Base-by-base conservation (phyloP, 306 rosid species). In the Lathyrus sativus region DNA sequence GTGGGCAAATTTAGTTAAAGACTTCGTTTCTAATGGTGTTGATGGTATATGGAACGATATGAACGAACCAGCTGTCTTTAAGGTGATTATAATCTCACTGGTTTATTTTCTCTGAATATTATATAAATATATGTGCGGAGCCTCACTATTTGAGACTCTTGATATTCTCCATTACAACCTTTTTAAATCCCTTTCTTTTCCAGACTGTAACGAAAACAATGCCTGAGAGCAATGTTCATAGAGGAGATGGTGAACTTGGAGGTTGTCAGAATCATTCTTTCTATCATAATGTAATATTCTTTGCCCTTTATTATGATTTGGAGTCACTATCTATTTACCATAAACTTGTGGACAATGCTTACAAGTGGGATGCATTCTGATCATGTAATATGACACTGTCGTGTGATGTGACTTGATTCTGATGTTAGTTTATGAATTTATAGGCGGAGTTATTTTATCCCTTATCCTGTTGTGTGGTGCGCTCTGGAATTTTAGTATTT, bases 41-140 rank as follows among this genome's bases (percentile, higher is more conserved):
- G 96, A 92, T 69, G 98, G 98, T 70, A 92, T 92, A 80, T 92
- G 98, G 98, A 92, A 92, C 77, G 98, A 92, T 81, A 92, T 92
- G 98, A 92, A 92, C 62, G 98, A 92, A 82, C 98, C 98, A 4
- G 77, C 98, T 42, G 45, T 92, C 56, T 87, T 92, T 61, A 92
- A 87, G 98, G 98, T 89, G 77, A 67, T 74, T 76, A 7, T 39
- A 49, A 45, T 14, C 41, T 39, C 28, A 41, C 26, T 8, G 43
- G 13, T 49, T 39, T 74, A 1, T 58, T 46, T 71, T 68, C 19
- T 39, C 15, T 19, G 2, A 11, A 51, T 18, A 22, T 28, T 29
- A 35, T 65, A 54, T 37, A 51, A 51, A 42, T 37, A 66, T 72
- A 63, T 35, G 31, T 13, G 46, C 51, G 49, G 38, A 37, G 48